phyloP scores from a whole-genome alignment of 257 asterid genomes.

The Agastache rugosa region DNA sequence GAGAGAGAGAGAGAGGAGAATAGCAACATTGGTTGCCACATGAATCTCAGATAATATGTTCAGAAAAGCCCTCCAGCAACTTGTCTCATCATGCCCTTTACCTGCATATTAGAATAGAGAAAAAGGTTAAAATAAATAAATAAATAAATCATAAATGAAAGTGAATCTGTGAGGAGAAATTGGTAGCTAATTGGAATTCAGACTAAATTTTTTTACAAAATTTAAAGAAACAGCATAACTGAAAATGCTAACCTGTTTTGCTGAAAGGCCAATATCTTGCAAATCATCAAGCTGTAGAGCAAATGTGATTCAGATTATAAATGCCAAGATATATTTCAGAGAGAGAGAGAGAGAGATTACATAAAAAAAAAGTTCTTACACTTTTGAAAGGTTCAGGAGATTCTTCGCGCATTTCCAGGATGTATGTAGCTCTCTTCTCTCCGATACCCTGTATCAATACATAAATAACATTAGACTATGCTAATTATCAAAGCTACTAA shows the following conservation, averaged over 20 bases:
- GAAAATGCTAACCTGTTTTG: constrained; percentile 62
- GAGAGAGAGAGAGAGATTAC: background rate
- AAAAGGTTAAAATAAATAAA: background rate
- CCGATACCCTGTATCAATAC: constrained; percentile 70
- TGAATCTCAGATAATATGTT: constrained; percentile 25
- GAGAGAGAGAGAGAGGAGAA: background rate
- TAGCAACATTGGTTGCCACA: constrained; percentile 42
- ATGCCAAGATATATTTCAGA: background rate
- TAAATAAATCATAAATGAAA: no score
- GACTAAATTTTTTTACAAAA: background rate
- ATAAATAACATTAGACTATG: background rate
- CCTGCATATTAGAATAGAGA: constrained; percentile 43
- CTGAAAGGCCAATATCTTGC: constrained; percentile 79
- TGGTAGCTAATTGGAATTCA: background rate
- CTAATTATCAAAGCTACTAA: background rate
- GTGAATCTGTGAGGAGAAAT: background rate
- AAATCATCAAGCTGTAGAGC: constrained; percentile 76
- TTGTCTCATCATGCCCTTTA: constrained; percentile 73
- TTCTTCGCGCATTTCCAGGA: constrained; percentile 76
- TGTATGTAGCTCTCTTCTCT: constrained; percentile 78
- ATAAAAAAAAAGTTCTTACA: constrained; percentile 44
- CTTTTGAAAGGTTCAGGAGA: constrained; percentile 80
- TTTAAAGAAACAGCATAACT: background rate
- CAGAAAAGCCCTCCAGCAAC: constrained; percentile 66
- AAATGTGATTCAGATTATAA: background rate